A percentile compares a stretch with the other conserved stretches of the same genome.
Conservation (phyloP, 371 early-diverging fungal genomes). For the Lichtheimia corymbifera region DNA sequence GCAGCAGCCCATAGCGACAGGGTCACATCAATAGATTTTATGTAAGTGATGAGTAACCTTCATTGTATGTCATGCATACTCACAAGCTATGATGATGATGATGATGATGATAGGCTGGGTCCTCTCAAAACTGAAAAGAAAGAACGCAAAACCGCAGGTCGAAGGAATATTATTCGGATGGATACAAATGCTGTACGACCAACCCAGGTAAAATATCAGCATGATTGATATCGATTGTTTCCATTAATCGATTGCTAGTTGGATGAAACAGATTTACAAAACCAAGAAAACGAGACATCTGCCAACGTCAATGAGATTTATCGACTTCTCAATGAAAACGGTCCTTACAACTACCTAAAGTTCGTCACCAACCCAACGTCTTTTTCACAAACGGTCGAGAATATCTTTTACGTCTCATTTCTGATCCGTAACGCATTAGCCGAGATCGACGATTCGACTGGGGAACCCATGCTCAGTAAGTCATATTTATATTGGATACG, state of each 20-base stretch:
- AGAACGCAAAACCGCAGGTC: slow-evolving; percentile 38
- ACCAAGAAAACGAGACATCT: slow-evolving; percentile 89
- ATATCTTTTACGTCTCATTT: slow-evolving; percentile 93
- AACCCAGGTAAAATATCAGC: slow-evolving; percentile 24
- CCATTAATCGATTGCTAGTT: slow-evolving; percentile 44
- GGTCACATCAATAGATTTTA: slow-evolving; percentile 70
- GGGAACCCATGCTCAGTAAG: slow-evolving; percentile 65
- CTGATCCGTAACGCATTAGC: slow-evolving; percentile 84
- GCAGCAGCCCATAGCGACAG: slow-evolving; percentile 57
- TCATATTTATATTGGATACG: neutral
- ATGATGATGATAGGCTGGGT: slow-evolving; percentile 56
- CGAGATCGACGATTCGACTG: slow-evolving; percentile 68
- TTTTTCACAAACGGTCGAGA: slow-evolving; percentile 93
- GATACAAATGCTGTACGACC: slow-evolving; percentile 45
- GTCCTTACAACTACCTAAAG: slow-evolving; percentile 76
- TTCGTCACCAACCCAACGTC: slow-evolving; percentile 90
- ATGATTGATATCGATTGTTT: neutral
- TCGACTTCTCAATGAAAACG: slow-evolving; percentile 55
- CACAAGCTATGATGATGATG: neutral
- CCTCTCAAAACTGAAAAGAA: slow-evolving; percentile 69
- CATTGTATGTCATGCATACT: neutral
- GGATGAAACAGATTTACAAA: slow-evolving; percentile 69
- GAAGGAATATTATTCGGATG: slow-evolving; percentile 39
- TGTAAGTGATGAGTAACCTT: slow-evolving; percentile 45
- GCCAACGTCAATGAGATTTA: slow-evolving; percentile 73